These are phyloP conservation scores for Oryza officinalis DNA, from an alignment of 176 grass and related monocot genomes.

Conservation along the genomic window DNA sequence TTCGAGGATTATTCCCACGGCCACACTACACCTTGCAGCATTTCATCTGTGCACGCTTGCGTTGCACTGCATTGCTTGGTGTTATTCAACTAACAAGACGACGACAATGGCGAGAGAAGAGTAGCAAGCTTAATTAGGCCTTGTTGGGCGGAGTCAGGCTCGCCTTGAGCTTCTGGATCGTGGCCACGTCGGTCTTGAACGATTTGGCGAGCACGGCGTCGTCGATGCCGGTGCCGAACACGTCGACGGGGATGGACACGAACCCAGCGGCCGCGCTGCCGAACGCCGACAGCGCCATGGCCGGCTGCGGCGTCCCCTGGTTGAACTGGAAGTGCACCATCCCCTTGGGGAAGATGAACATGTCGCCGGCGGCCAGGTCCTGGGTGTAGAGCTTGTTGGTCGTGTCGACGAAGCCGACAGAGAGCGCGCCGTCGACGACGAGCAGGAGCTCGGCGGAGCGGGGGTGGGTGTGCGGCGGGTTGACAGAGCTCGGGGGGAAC, in stretches of 20 bases:
- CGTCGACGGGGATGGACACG: background rate
- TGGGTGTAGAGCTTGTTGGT: conserved; percentile 34
- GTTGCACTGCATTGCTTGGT: too few species aligned
- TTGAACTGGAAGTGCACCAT: conserved; percentile 64
- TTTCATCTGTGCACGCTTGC: too few species aligned
- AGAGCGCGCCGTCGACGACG: conserved; percentile 43
- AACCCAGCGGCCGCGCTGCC: conserved; percentile 22
- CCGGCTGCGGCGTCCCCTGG: background rate
- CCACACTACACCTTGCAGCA: too few species aligned
- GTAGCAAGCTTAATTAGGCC: background rate
- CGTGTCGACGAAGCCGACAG: conserved; percentile 55
- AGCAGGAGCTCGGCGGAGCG: conserved; percentile 57
- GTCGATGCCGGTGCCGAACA: conserved; percentile 40
- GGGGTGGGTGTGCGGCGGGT: conserved; percentile 63
- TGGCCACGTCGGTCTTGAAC: conserved; percentile 35
- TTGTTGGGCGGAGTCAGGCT: conserved; percentile 3
- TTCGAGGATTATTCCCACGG: too few species aligned
- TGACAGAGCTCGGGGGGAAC: conserved; percentile 33
- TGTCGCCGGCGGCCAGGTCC: conserved; percentile 31
- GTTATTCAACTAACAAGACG: too few species aligned
- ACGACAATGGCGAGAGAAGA: background rate
- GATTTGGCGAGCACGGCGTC: conserved; percentile 34
- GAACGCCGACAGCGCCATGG: conserved; percentile 22
- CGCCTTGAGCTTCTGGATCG: conserved; percentile 30
- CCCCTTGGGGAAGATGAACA: conserved; percentile 59